Conservation (phyloP, 1,284 basidiomycete genomes). For the Ganoderma boninense region DNA sequence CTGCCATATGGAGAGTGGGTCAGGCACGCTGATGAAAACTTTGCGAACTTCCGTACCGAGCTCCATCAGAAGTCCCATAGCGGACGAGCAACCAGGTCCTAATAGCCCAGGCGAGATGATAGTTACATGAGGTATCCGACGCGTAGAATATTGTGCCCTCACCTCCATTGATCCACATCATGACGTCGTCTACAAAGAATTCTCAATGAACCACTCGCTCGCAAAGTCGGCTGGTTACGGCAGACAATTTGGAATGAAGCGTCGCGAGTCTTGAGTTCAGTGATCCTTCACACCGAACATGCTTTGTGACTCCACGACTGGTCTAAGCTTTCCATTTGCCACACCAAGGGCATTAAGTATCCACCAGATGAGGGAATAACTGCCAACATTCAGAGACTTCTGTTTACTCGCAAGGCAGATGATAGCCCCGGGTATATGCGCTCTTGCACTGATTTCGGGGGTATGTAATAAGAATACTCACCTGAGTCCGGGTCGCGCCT, state of each 20-base stretch:
- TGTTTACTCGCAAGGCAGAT: not conserved
- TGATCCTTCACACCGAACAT: not conserved
- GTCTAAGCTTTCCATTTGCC: not conserved
- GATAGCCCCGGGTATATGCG: not conserved
- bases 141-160: slow-evolving; percentile 4
- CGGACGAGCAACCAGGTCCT: slow-evolving; percentile 73
- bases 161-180: slow-evolving; percentile 81
- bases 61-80: slow-evolving; percentile 65
- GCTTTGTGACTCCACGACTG: not conserved
- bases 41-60: slow-evolving; percentile 45
- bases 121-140: not conserved
- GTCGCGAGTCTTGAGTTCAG: not conserved
- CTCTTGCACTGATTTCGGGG: not conserved
- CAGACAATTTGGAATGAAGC: not conserved
- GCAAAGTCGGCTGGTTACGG: not conserved
- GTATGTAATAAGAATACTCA: slow-evolving; percentile 18
- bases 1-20: slow-evolving; percentile 37
- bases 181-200: slow-evolving; percentile 58
- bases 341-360: too few relatives aligned
- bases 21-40: too few relatives aligned
- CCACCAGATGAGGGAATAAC: not conserved
- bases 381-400: not conserved
- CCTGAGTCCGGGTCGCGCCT: slow-evolving; percentile 67
- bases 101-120: not conserved
- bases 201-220: not conserved